Percentiles rank a stretch among this genome's conserved stretches.
phyloP scores from a whole-genome alignment of 2,329 filamentous ascomycete genomes.

The Aureobasidium zeae region DNA sequence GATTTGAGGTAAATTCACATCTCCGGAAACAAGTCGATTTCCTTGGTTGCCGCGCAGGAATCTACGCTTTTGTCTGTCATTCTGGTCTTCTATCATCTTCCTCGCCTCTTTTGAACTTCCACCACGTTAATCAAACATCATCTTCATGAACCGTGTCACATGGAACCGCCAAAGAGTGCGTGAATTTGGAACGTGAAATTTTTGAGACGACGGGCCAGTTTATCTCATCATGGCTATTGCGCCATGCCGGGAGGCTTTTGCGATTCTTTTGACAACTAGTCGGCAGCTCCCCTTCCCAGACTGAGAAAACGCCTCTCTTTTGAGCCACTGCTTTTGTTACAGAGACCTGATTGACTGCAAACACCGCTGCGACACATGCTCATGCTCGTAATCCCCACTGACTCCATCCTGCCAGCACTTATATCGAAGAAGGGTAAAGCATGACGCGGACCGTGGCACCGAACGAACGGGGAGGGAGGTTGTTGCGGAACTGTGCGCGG shows the following conservation, averaged over 20 bases:
- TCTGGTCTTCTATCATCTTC: too few species aligned
- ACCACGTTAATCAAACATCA: too few species aligned
- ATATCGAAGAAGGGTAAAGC: conserved; percentile 35
- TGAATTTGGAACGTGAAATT: conserved; percentile 12
- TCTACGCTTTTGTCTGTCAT: too few species aligned
- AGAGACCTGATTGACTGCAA: conserved; percentile 15
- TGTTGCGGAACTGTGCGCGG: conserved; percentile 91
- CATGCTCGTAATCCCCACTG: conserved; percentile 15
- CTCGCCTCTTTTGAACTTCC: too few species aligned
- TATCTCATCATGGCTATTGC: conserved; percentile 17
- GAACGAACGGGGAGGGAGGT: conserved; percentile 94
- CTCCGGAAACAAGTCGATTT: too few species aligned
- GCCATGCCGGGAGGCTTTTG: conserved; percentile 16
- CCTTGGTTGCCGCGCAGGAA: too few species aligned
- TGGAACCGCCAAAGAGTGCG: too few species aligned
- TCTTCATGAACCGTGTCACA: too few species aligned
- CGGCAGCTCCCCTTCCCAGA: conserved; percentile 16
- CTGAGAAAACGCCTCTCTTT: conserved; percentile 16
- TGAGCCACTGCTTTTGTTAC: conserved; percentile 14
- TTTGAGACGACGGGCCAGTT: conserved; percentile 14
- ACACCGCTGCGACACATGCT: conserved; percentile 14
- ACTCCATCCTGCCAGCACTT: conserved; percentile 16
- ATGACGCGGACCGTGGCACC: conserved; percentile 48
- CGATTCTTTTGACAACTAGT: conserved; percentile 16
- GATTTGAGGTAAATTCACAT: too few species aligned